These are phyloP conservation scores for Bromus sterilis DNA, from an alignment of 176 grass and related monocot species.

Conservation along the genomic window DNA sequence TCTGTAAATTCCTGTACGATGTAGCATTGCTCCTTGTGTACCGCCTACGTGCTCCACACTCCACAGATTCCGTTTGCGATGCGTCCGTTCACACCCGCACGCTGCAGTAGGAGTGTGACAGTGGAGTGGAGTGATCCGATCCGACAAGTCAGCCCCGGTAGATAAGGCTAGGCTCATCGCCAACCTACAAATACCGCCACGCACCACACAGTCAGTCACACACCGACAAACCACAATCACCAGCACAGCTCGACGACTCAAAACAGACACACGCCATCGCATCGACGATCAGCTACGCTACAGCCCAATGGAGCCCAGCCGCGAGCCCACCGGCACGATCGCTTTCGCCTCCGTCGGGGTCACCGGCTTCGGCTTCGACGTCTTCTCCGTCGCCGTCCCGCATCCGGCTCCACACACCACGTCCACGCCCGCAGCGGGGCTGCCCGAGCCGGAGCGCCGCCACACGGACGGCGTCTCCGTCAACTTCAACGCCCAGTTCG, in stretches of 20 bases:
- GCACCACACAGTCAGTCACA: neutral
- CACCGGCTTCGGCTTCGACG: slow-evolving; percentile 75
- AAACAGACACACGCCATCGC: neutral
- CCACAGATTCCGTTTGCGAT: slow-evolving; percentile 31
- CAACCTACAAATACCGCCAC: slow-evolving; percentile 18
- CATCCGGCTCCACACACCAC: neutral
- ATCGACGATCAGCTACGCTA: neutral
- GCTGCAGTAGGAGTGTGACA: neutral
- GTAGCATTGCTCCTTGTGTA: too few species aligned
- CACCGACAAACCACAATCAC: neutral
- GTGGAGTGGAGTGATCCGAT: neutral
- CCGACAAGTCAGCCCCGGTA: neutral
- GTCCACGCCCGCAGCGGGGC: neutral
- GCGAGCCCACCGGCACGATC: slow-evolving; percentile 64
- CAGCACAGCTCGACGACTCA: neutral
- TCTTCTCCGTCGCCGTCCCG: slow-evolving; percentile 67
- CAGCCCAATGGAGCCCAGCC: slow-evolving; percentile 59
- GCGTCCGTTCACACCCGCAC: slow-evolving; percentile 21
- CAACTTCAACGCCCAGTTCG: slow-evolving; percentile 86
- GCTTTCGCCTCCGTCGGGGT: slow-evolving; percentile 60
- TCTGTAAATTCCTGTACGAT: too few species aligned
- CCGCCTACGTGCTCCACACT: slow-evolving; percentile 9
- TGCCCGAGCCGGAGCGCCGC: slow-evolving; percentile 56
- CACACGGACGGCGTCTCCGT: slow-evolving; percentile 80
- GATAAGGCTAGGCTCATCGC: neutral